Percentiles rank a stretch among this genome's conserved stretches.
Conservation (phyloP, 2,329 filamentous ascomycete species). For the Cladosporium phlei region DNA sequence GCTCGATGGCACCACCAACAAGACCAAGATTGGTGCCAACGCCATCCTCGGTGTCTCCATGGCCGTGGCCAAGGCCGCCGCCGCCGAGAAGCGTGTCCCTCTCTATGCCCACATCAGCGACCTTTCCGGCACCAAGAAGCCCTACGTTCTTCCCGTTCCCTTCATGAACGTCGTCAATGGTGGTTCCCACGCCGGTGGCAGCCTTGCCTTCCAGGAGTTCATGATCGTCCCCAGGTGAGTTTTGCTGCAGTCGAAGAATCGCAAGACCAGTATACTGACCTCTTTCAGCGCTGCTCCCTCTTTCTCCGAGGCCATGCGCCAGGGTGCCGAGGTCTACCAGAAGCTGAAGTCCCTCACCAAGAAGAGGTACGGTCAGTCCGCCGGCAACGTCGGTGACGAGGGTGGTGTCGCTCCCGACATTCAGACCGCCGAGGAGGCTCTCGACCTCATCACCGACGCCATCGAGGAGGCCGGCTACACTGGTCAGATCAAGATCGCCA, state of each 20-base stretch:
- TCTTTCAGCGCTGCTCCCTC: constrained; percentile 66
- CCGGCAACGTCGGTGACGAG: constrained; percentile 98
- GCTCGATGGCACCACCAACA: constrained; percentile 56
- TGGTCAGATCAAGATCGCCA: constrained; percentile 94
- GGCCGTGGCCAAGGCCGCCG: constrained; percentile 55
- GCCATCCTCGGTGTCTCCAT: constrained; percentile 58
- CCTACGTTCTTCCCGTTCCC: constrained; percentile 53
- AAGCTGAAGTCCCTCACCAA: constrained; percentile 94
- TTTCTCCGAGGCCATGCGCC: constrained; percentile 93
- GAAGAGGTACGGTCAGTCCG: constrained; percentile 99
- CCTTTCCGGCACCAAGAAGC: constrained; percentile 49
- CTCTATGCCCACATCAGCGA: constrained; percentile 56
- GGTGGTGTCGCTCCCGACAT: constrained; percentile 99
- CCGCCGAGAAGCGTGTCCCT: constrained; percentile 51
- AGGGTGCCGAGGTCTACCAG: constrained; percentile 97
- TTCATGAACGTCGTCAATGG: constrained; percentile 58
- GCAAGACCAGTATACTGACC: constrained; percentile 17
- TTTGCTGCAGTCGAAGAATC: not conserved
- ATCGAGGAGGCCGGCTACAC: constrained; percentile 95
- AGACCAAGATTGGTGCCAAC: constrained; percentile 56
- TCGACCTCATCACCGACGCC: constrained; percentile 83
- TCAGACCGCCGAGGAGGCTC: constrained; percentile 91
- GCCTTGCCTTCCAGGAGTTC: constrained; percentile 60
- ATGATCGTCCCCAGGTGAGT: constrained; percentile 49
- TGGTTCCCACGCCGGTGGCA: constrained; percentile 94